Percentiles rank a stretch among this genome's conserved stretches.
Conservation (phyloP, 2,329 filamentous ascomycete species). For the Trichoderma citrinoviride region DNA sequence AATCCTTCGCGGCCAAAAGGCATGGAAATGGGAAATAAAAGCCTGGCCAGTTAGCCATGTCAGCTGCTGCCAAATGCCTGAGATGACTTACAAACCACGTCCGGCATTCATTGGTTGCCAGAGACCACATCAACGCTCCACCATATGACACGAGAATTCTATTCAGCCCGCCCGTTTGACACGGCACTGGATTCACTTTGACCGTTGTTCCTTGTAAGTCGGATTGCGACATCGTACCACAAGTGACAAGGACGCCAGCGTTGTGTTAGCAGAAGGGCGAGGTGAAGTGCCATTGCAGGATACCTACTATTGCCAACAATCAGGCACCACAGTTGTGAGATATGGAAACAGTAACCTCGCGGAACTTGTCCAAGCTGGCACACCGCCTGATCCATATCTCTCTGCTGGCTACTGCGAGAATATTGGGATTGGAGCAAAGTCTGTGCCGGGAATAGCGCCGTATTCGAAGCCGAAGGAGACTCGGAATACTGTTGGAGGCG, state of each 20-base stretch:
- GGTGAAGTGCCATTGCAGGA: background rate
- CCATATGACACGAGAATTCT: conserved; percentile 38
- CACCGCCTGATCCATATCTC: conserved; percentile 49
- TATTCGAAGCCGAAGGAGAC: conserved; percentile 32
- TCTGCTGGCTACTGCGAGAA: conserved; percentile 37
- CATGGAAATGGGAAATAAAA: conserved; percentile 43
- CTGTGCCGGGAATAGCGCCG: conserved; percentile 41
- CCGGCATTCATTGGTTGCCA: conserved; percentile 40
- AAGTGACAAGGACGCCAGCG: conserved; percentile 42
- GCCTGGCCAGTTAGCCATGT: conserved; percentile 29
- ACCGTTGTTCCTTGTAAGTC: conserved; percentile 37
- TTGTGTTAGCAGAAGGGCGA: background rate
- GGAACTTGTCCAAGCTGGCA: conserved; percentile 38
- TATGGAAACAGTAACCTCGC: conserved; percentile 44
- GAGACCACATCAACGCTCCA: conserved; percentile 38
- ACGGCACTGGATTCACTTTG: conserved; percentile 32
- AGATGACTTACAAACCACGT: conserved; percentile 45
- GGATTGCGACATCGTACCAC: conserved; percentile 37
- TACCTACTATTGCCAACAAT: conserved; percentile 44
- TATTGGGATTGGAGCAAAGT: conserved; percentile 46
- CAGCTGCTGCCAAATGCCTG: background rate
- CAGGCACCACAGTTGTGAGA: conserved; percentile 49
- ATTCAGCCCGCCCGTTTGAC: conserved; percentile 25
- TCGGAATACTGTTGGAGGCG: conserved; percentile 44
- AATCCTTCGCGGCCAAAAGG: conserved; percentile 42